These are phyloP conservation scores for Oryza officinalis DNA, from an alignment of 176 grass and related monocot genomes.

Conservation along the genomic window DNA sequence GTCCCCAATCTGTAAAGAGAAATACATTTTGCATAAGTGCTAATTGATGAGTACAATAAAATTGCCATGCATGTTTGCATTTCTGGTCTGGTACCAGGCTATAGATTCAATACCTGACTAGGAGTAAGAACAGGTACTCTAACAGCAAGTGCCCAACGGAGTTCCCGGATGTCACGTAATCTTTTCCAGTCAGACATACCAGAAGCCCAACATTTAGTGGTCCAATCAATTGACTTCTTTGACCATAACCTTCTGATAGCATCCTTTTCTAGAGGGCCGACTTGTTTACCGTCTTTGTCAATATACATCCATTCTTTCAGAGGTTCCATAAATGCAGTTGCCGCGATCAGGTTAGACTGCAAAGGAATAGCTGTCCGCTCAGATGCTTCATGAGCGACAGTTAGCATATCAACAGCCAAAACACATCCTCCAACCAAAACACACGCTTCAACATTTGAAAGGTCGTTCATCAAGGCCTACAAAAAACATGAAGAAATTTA, in stretches of 20 bases:
- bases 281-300: slow-evolving; percentile 81
- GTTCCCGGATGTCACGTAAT: slow-evolving; percentile 90
- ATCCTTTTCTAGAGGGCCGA: slow-evolving; percentile 96
- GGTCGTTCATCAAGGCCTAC: slow-evolving; percentile 91
- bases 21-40: slow-evolving; percentile 10
- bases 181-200: slow-evolving; percentile 98
- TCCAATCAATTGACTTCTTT: slow-evolving; percentile 93
- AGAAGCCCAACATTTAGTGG: slow-evolving; percentile 88
- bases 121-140: slow-evolving; percentile 88
- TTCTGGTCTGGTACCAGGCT: not conserved
- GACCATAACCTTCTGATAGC: slow-evolving; percentile 92
- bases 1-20: slow-evolving; percentile 74
- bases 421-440: slow-evolving; percentile 94
- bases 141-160: slow-evolving; percentile 85
- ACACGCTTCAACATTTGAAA: slow-evolving; percentile 95
- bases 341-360: slow-evolving; percentile 93
- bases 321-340: slow-evolving; percentile 95
- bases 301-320: slow-evolving; percentile 98
- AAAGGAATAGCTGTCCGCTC: slow-evolving; percentile 96
- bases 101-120: slow-evolving; percentile 69
- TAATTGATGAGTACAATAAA: not conserved
- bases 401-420: slow-evolving; percentile 91
- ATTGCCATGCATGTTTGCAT: not conserved
- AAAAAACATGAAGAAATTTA: slow-evolving; percentile 34
- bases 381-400: slow-evolving; percentile 81